Percentiles rank a stretch among this genome's conserved stretches.
Conservation (phyloP, 495 filamentous ascomycete species). For the Tricharina praecox region DNA sequence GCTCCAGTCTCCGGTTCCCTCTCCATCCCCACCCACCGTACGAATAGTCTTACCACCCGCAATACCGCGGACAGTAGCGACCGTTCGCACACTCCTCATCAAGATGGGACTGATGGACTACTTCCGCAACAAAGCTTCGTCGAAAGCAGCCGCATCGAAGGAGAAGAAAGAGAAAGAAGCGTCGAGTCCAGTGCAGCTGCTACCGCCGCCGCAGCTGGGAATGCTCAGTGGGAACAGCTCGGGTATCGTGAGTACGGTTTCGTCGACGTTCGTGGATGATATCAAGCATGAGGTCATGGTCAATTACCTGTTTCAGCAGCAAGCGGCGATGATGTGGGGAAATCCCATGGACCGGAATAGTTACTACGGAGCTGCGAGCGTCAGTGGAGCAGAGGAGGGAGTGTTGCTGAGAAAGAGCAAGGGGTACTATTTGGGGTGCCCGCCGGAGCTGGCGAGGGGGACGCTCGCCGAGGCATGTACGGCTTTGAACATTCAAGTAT, state of each 20-base stretch:
- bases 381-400: constrained; percentile 47
- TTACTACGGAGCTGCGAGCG: constrained; percentile 1
- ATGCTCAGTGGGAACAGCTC: constrained; percentile 17
- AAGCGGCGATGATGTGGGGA: constrained; percentile 54
- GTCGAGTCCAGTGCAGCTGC: neutral
- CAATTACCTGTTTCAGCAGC: constrained; percentile 64
- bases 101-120: constrained; percentile 49
- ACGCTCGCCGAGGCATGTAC: constrained; percentile 43
- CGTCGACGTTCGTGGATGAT: constrained; percentile 42
- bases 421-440: constrained; percentile 52
- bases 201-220: constrained; percentile 15
- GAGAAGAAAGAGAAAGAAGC: constrained; percentile 31
- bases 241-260: constrained; percentile 32
- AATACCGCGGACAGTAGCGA: too few relatives aligned
- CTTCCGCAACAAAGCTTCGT: constrained; percentile 32
- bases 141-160: constrained; percentile 19
- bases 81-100: too few relatives aligned
- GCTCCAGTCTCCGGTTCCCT: too few relatives aligned
- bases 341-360: constrained; percentile 30
- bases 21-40: too few relatives aligned
- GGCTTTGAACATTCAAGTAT: constrained; percentile 52
- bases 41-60: too few relatives aligned
- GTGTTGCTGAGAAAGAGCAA: constrained; percentile 50
- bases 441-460: constrained; percentile 41
- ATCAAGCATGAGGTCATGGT: constrained; percentile 76